Percentiles rank a stretch among this genome's conserved stretches.
Conservation (phyloP, 2,329 filamentous ascomycete species). For the Colletotrichum scovillei region DNA sequence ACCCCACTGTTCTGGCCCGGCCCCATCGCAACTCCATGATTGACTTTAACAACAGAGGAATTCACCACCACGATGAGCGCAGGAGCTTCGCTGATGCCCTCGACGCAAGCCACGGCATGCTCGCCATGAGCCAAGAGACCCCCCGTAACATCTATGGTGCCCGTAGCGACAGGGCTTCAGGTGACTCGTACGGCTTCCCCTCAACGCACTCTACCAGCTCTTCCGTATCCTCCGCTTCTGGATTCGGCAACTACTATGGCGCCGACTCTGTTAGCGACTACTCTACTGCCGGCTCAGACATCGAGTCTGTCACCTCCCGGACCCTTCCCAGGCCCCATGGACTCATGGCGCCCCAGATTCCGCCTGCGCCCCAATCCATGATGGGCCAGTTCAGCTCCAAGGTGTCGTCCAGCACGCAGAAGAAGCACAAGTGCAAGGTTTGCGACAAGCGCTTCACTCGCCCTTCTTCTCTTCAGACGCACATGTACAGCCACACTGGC, state of each 20-base stretch:
- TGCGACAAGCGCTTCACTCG: conserved; percentile 98
- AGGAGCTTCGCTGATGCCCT: conserved; percentile 87
- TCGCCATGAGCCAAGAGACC: conserved; percentile 95
- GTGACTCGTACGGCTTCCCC: conserved; percentile 93
- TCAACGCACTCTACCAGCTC: conserved; percentile 86
- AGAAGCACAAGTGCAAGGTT: conserved; percentile 99
- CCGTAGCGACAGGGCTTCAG: conserved; percentile 74
- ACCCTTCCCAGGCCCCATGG: conserved; percentile 89
- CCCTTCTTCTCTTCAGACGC: conserved; percentile 93
- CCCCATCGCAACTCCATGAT: conserved; percentile 71
- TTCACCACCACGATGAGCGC: conserved; percentile 61
- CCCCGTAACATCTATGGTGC: conserved; percentile 89
- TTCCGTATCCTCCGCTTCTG: conserved; percentile 93
- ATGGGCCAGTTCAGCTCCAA: conserved; percentile 99
- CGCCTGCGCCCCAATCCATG: conserved; percentile 93
- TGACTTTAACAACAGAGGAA: conserved; percentile 62
- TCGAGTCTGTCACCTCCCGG: conserved; percentile 82
- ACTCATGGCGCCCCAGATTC: conserved; percentile 69
- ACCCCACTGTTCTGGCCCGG: conserved; percentile 46
- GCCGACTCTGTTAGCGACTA: conserved; percentile 92
- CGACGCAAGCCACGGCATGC: conserved; percentile 93
- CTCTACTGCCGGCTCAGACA: conserved; percentile 88
- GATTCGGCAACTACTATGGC: conserved; percentile 86
- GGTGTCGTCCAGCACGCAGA: conserved; percentile 93
- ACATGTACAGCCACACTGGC: conserved; percentile 98